A percentile compares a stretch with the other conserved stretches of the same genome.
Conservation (phyloP, 2,329 filamentous ascomycete genomes). For the Capronia coronata region DNA sequence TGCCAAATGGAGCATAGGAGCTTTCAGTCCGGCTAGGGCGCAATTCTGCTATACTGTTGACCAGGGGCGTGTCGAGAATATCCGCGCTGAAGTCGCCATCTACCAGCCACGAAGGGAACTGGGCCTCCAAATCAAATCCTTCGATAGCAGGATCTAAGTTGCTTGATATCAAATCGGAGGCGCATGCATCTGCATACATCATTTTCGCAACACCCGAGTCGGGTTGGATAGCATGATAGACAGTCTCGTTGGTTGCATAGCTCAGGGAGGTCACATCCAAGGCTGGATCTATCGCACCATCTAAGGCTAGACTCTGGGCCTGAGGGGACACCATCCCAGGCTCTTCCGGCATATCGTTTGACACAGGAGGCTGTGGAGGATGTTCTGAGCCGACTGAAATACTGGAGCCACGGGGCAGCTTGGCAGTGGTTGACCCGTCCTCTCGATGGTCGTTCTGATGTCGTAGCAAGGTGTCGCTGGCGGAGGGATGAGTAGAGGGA, state of each 20-base stretch:
- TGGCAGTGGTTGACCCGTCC: neutral
- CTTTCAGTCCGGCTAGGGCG: slow-evolving; percentile 20
- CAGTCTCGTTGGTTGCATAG: neutral
- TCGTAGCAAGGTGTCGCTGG: slow-evolving; percentile 23
- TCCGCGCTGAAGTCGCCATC: slow-evolving; percentile 19
- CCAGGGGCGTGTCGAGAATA: slow-evolving; percentile 20
- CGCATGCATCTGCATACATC: slow-evolving; percentile 4
- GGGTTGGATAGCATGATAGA: neutral
- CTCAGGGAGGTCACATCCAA: neutral
- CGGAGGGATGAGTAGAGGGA: neutral
- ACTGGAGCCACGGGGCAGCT: neutral
- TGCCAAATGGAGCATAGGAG: slow-evolving; percentile 7
- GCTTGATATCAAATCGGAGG: slow-evolving; percentile 1
- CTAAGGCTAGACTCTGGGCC: neutral
- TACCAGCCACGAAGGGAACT: slow-evolving; percentile 22
- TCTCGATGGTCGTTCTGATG: slow-evolving; percentile 22
- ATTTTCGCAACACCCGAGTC: slow-evolving; percentile 1
- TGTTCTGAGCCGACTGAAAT: neutral
- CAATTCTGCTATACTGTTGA: slow-evolving; percentile 20
- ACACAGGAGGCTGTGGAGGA: slow-evolving; percentile 1
- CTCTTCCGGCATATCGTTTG: neutral
- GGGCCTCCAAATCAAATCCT: slow-evolving; percentile 19
- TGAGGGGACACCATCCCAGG: neutral
- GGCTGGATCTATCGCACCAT: neutral
- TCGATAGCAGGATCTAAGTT: slow-evolving; percentile 16